A percentile compares a stretch with the other conserved stretches of the same genome.
These are phyloP conservation scores for Penicillium samsonianum DNA, from an alignment of 495 filamentous ascomycete species.

Conservation along the genomic window DNA sequence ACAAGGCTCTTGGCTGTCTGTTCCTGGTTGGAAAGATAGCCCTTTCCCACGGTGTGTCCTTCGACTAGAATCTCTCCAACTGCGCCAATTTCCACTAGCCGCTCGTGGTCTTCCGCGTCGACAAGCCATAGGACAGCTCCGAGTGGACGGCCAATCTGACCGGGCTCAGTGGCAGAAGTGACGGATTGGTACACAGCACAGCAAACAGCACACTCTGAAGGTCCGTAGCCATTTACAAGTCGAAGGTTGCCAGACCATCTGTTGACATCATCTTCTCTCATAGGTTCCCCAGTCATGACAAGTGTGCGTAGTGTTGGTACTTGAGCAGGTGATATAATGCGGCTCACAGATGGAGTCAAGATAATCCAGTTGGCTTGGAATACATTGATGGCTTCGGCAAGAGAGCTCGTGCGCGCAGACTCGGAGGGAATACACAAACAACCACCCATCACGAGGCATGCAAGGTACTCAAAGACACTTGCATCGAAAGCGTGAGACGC, in stretches of 20 bases:
- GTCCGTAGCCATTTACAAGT: constrained; percentile 28
- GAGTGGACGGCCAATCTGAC: constrained; percentile 41
- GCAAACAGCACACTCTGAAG: constrained; percentile 50
- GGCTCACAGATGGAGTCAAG: constrained; percentile 49
- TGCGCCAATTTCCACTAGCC: constrained; percentile 35
- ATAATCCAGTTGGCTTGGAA: constrained; percentile 15
- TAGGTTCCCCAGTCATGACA: constrained; percentile 36
- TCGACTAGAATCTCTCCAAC: constrained; percentile 41
- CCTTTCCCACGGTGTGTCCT: constrained; percentile 26
- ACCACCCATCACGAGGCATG: constrained; percentile 30
- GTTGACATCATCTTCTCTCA: constrained; percentile 13
- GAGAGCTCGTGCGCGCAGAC: constrained; percentile 22
- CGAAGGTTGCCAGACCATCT: constrained; percentile 14
- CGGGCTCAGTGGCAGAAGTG: constrained; percentile 1
- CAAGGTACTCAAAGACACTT: constrained; percentile 25
- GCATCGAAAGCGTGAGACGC: constrained; percentile 23
- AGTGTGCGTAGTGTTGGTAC: constrained; percentile 37
- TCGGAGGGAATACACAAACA: constrained; percentile 31
- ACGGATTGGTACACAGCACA: constrained; percentile 22
- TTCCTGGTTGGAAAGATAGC: constrained; percentile 33
- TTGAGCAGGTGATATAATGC: constrained; percentile 22
- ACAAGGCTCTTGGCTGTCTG: constrained; percentile 12
- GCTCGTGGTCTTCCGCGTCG: constrained; percentile 31
- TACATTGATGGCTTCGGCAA: constrained; percentile 28
- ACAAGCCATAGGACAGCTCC: constrained; percentile 45